Evolutionary conservation across 805 yeast species (phyloP).

Genomic region (Cyberlindnera lachancei): DNA sequence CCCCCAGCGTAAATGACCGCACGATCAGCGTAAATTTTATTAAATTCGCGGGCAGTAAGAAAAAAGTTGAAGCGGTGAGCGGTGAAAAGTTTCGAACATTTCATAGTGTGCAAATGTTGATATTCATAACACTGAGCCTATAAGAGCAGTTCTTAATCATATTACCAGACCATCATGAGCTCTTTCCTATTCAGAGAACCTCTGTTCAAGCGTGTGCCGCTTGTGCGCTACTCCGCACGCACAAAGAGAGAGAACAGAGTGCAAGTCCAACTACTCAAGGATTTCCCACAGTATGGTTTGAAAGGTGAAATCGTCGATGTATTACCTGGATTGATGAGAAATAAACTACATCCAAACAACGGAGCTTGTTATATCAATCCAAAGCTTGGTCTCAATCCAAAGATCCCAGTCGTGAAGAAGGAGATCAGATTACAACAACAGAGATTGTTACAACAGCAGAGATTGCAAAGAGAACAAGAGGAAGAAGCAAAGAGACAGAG

Average conservation of each 20-base stretch:
- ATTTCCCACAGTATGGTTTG: constrained; percentile 55
- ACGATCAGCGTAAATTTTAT: constrained; percentile 5
- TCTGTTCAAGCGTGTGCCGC: constrained; percentile 18
- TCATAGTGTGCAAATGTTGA: neutral
- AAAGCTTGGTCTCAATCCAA: constrained; percentile 17
- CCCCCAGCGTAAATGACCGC: constrained; percentile 6
- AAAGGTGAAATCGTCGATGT: constrained; percentile 71
- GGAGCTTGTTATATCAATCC: constrained; percentile 64
- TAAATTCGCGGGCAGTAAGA: constrained; percentile 3
- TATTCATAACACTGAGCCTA: too few species aligned
- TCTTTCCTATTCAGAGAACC: constrained; percentile 7
- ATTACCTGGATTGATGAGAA: constrained; percentile 77
- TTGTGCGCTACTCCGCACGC: constrained; percentile 37
- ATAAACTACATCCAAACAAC: constrained; percentile 58
- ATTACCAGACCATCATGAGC: too few species aligned
- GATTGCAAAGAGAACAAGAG: constrained; percentile 1
- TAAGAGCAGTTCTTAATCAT: too few species aligned
- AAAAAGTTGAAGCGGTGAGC: neutral
- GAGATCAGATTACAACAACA: constrained; percentile 9
- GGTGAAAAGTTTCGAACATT: neutral
- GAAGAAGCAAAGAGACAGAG: constrained; percentile 2
- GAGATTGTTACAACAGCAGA: constrained; percentile 5
- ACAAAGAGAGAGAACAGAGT: constrained; percentile 48
- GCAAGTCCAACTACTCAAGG: constrained; percentile 67
- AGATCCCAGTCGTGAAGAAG: constrained; percentile 21